Conservation (phyloP, 1,284 basidiomycete species). For the Microbotryum saponariae region DNA sequence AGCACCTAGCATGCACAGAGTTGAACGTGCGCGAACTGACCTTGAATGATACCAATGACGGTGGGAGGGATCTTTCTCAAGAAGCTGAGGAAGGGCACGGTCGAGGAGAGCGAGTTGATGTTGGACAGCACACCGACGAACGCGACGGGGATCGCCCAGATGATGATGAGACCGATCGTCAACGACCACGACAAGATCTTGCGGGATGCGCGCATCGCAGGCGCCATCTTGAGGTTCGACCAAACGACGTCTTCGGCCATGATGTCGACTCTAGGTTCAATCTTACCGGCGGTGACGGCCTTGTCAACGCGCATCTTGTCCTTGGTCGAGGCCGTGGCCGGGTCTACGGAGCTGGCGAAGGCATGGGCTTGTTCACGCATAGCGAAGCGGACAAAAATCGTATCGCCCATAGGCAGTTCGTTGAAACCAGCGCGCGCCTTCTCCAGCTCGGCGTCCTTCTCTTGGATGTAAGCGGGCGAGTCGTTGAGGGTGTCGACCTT, state of each 20-base stretch:
- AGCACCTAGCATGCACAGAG: not conserved
- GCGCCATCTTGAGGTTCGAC: slow-evolving; percentile 74
- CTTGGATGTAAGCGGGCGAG: slow-evolving; percentile 74
- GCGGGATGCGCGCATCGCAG: slow-evolving; percentile 67
- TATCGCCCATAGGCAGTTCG: not conserved
- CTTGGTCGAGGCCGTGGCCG: not conserved
- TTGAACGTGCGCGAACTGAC: slow-evolving; percentile 35
- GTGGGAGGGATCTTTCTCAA: slow-evolving; percentile 56
- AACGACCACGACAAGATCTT: slow-evolving; percentile 46
- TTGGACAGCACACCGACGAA: slow-evolving; percentile 80
- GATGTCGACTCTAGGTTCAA: slow-evolving; percentile 52
- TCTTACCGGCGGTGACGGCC: not conserved
- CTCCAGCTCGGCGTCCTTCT: not conserved
- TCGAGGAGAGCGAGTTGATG: slow-evolving; percentile 58
- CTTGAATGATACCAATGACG: slow-evolving; percentile 73
- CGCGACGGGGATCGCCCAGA: slow-evolving; percentile 60
- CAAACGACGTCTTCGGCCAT: slow-evolving; percentile 79
- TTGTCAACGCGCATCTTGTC: not conserved
- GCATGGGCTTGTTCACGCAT: slow-evolving; percentile 2
- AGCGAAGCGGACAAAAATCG: slow-evolving; percentile 4
- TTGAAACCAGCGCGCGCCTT: not conserved
- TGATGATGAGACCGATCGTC: slow-evolving; percentile 54
- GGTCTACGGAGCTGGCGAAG: not conserved
- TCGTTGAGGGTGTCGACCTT: slow-evolving; percentile 49
- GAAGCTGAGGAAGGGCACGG: slow-evolving; percentile 67